Percentiles rank a stretch among this genome's conserved stretches.
Conservation (phyloP, 2,329 filamentous ascomycete species). For the Teratosphaeria nubilosa region DNA sequence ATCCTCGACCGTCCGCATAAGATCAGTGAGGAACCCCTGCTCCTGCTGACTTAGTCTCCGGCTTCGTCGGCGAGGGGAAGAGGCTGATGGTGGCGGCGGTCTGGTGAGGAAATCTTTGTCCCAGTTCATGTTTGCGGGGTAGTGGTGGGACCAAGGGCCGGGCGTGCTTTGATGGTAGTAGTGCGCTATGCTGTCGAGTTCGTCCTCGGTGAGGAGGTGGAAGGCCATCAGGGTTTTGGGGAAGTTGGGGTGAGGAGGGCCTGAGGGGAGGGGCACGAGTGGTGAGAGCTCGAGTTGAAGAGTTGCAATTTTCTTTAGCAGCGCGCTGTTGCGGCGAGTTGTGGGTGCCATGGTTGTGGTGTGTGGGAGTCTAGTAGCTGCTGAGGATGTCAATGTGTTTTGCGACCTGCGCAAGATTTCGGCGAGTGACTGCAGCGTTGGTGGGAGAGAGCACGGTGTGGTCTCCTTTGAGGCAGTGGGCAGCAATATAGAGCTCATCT, state of each 20-base stretch:
- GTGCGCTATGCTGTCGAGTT: slow-evolving; percentile 59
- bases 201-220: slow-evolving; percentile 60
- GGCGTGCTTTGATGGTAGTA: slow-evolving; percentile 64
- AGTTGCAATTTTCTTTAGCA: slow-evolving; percentile 53
- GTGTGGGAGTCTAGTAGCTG: background rate
- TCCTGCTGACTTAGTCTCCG: slow-evolving; percentile 12
- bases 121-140: slow-evolving; percentile 63
- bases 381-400: background rate
- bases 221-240: slow-evolving; percentile 58
- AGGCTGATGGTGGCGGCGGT: slow-evolving; percentile 5
- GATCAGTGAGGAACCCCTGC: slow-evolving; percentile 14
- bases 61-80: slow-evolving; percentile 6
- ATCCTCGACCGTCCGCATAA: slow-evolving; percentile 24
- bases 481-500: background rate
- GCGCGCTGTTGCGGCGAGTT: slow-evolving; percentile 25
- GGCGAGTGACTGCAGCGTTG: background rate
- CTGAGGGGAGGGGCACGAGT: slow-evolving; percentile 48
- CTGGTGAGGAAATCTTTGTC: slow-evolving; percentile 29
- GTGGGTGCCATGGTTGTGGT: slow-evolving; percentile 18
- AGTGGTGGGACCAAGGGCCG: slow-evolving; percentile 44
- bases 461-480: background rate
- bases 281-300: slow-evolving; percentile 58
- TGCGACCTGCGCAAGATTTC: background rate
- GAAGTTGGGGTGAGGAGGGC: slow-evolving; percentile 54
- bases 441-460: background rate